Evolutionary conservation across 202 grass and related monocot species (phyloP).

Genomic region (Panicum virgatum): DNA sequence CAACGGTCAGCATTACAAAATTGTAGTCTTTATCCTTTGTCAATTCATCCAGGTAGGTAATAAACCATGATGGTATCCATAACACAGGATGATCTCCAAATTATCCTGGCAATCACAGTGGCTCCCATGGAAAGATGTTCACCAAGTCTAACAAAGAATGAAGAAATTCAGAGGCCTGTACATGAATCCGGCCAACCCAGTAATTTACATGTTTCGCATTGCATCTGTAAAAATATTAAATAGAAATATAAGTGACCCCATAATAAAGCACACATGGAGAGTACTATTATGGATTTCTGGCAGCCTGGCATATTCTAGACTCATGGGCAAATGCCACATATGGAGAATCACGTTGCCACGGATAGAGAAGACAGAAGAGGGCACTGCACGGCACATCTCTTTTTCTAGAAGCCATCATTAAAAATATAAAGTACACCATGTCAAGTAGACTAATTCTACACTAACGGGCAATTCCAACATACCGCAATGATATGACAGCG

Average conservation of each 20-base stretch:
- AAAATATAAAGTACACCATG: not conserved
- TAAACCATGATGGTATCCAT: constrained; percentile 6
- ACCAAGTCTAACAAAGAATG: constrained; percentile 57
- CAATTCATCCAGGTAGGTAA: constrained; percentile 17
- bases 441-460: constrained; percentile 22
- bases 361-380: no score
- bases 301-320: not conserved
- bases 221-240: constrained; percentile 43
- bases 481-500: not conserved
- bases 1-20: constrained; percentile 61
- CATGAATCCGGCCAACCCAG: constrained; percentile 39
- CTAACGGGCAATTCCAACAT: not conserved
- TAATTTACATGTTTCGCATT: constrained; percentile 68
- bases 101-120: constrained; percentile 32
- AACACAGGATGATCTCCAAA: constrained; percentile 30
- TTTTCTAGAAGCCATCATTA: not conserved
- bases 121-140: constrained; percentile 34
- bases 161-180: constrained; percentile 53
- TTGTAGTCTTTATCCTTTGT: constrained; percentile 41
- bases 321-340: not conserved
- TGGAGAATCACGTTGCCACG: no score
- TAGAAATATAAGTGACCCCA: constrained; percentile 15
- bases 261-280: not conserved
- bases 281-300: not conserved
- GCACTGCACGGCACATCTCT: not conserved